A percentile compares a stretch with the other conserved stretches of the same genome.
These are phyloP conservation scores for Glarea lozoyensis DNA, from an alignment of 495 filamentous ascomycete genomes.

Conservation along the genomic window DNA sequence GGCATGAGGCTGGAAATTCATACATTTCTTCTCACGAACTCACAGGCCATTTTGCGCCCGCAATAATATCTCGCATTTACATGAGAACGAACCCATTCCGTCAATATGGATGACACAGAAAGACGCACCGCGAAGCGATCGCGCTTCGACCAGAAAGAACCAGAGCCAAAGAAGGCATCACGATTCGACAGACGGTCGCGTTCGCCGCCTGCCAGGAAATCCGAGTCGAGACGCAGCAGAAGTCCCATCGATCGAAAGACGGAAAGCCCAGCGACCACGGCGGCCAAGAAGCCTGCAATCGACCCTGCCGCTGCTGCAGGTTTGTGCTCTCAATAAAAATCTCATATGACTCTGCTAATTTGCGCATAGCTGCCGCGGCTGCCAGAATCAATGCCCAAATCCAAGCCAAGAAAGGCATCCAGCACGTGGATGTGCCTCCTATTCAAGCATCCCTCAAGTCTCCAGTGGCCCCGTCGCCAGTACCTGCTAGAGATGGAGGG, in stretches of 20 bases:
- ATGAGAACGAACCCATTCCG: neutral
- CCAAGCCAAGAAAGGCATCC: constrained; percentile 85
- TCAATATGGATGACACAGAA: constrained; percentile 68
- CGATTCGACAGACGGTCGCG: constrained; percentile 82
- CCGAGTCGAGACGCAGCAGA: constrained; percentile 59
- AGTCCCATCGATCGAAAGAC: constrained; percentile 60
- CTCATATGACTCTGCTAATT: constrained; percentile 5
- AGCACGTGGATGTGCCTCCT: constrained; percentile 89
- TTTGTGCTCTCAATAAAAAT: constrained; percentile 27
- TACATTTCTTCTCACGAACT: neutral
- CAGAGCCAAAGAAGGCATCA: constrained; percentile 60
- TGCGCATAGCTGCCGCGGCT: constrained; percentile 67
- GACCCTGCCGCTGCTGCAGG: constrained; percentile 86
- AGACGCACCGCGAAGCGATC: constrained; percentile 70
- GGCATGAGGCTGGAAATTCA: neutral
- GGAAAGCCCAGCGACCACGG: constrained; percentile 23
- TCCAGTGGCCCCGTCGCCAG: constrained; percentile 14
- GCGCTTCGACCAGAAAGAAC: constrained; percentile 83
- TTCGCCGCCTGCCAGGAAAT: constrained; percentile 52
- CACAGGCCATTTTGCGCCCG: too few relatives aligned
- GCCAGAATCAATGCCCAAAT: constrained; percentile 90
- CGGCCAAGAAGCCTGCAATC: constrained; percentile 34
- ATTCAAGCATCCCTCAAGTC: constrained; percentile 47
- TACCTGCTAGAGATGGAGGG: constrained; percentile 16
- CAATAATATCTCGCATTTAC: neutral